Percentiles rank a stretch among this genome's conserved stretches.
phyloP scores from a whole-genome alignment of 78 protist species.

The Mantamonas sphyraenae region DNA sequence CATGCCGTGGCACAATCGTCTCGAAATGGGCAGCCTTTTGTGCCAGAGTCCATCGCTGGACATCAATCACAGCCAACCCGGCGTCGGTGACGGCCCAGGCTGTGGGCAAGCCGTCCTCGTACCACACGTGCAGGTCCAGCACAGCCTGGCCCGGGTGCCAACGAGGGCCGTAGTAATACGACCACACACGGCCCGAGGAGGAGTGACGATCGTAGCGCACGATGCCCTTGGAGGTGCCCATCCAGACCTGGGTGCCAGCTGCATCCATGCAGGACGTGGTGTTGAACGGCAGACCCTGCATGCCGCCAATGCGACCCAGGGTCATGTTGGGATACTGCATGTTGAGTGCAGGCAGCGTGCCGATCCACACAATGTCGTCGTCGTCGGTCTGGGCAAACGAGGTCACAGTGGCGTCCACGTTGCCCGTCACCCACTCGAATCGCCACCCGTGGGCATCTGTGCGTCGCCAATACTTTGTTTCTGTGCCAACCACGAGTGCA shows the following conservation, averaged over 20 bases:
- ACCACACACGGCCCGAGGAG: not conserved
- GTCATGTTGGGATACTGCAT: not conserved
- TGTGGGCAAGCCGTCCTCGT: not conserved
- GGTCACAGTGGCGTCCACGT: no score
- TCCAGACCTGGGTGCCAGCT: not conserved
- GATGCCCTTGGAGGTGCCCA: not conserved
- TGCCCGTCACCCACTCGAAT: no score
- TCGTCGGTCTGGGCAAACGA: no score
- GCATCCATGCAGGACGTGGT: not conserved
- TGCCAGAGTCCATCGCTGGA: not conserved
- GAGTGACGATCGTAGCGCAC: not conserved
- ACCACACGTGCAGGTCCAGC: not conserved
- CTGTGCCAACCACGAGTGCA: no score
- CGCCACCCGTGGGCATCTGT: no score
- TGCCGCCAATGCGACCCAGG: not conserved
- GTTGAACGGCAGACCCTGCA: not conserved
- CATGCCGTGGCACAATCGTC: not conserved
- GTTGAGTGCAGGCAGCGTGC: not conserved
- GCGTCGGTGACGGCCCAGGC: constrained; percentile 9
- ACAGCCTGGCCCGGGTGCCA: not conserved
- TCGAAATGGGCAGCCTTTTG: not conserved
- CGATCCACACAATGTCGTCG: not conserved
- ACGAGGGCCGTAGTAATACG: not conserved
- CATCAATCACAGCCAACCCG: not conserved
- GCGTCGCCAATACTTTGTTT: no score